These are phyloP conservation scores for Trichocladium uniseriatum DNA, from an alignment of 495 filamentous ascomycete genomes.

Conservation along the genomic window DNA sequence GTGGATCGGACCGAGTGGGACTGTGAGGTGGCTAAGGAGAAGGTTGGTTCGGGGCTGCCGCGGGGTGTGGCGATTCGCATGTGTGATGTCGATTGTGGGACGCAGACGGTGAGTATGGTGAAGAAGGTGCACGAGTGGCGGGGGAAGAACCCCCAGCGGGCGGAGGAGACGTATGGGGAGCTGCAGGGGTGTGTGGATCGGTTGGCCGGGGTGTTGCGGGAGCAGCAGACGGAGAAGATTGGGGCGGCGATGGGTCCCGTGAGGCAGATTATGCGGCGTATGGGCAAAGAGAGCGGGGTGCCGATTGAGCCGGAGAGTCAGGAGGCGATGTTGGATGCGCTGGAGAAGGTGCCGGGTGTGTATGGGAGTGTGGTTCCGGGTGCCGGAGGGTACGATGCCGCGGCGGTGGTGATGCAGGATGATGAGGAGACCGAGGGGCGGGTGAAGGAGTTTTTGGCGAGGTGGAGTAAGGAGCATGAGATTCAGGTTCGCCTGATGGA, in stretches of 20 bases:
- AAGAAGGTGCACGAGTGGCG: conserved; percentile 82
- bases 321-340: conserved; percentile 70
- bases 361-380: conserved; percentile 89
- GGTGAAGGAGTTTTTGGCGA: conserved; percentile 52
- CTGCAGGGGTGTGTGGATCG: conserved; percentile 67
- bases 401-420: conserved; percentile 71
- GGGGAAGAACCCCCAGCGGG: conserved; percentile 53
- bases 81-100: conserved; percentile 93
- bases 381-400: conserved; percentile 88
- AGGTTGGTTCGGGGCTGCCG: conserved; percentile 48
- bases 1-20: conserved; percentile 67
- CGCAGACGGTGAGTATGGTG: conserved; percentile 90
- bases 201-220: conserved; percentile 52
- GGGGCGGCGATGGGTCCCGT: conserved; percentile 30
- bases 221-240: conserved; percentile 32
- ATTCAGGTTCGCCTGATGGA: conserved; percentile 67
- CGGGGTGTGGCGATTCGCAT: conserved; percentile 70
- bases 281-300: conserved; percentile 66
- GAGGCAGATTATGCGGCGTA: conserved; percentile 53
- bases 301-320: conserved; percentile 86
- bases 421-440: conserved; percentile 54
- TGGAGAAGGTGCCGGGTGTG: conserved; percentile 64
- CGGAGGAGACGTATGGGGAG: conserved; percentile 58
- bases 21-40: conserved; percentile 56
- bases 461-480: conserved; percentile 58